Evolutionary conservation across 495 filamentous ascomycete genomes (phyloP), one percentile per base, ranked within the genome.

Genomic region (Opeltia flavorubescens): DNA sequence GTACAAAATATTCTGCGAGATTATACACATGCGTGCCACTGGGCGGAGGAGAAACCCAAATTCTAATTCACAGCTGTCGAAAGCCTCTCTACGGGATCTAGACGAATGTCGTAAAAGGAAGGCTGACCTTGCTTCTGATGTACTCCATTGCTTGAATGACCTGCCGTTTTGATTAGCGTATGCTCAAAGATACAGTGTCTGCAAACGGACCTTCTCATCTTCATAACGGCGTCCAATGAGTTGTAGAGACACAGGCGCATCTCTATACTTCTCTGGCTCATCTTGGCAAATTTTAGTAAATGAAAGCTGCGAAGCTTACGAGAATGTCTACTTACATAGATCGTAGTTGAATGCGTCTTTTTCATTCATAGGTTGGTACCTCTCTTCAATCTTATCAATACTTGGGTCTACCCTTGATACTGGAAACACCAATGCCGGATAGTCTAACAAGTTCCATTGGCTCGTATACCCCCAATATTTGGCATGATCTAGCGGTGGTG

Each of bases 361-460:
- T 38, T 63, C 62, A 48, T 59, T 71, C 49, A 58, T 46, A 9
- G 61, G 60, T 46, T 52, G 41, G 38, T 62, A 62, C 1, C 47
- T 56, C 13, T 52, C 46, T 9, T 65, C 61, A 8, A 44, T 38
- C 25, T 27, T 28, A 50, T 71, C 67, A 5, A 52, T 35, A 8
- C 43, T 51, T 21, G 55, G 53, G 30, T 60, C 58, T 4, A 58
- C 58, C 28, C 53, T 57, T n/a, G 58, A 51, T 0, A 60, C 57
- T 12, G 59, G 59, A 53, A 83, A 79, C 0, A 77, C 63, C 2
- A 66, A 59, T 18, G 69, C 72, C 8, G 79, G 83, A 50, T 80
- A 78, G 55, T 86, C 80, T 0, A 86, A 61, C 29, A 84, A 53
- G 53, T 89, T 87, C 81, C 82, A 89, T 49, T 83, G 75, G 2